Percentiles rank a stretch among this genome's conserved stretches.
Conservation (phyloP, 495 filamentous ascomycete species). For the Barbatosphaeria neglecta region DNA sequence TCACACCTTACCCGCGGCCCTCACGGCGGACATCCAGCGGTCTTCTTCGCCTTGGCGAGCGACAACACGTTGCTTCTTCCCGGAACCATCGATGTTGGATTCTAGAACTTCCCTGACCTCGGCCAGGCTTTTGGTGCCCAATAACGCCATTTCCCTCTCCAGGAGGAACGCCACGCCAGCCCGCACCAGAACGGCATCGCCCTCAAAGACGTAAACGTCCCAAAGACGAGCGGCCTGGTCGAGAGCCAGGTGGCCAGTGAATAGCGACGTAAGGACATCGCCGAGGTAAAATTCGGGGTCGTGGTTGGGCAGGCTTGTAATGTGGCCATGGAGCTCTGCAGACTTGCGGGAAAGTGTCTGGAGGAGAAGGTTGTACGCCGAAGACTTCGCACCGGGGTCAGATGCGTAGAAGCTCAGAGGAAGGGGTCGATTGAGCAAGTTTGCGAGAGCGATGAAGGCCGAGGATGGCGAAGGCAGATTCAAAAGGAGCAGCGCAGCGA, state of each 20-base stretch:
- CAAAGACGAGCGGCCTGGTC: conserved; percentile 72
- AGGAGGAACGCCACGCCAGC: conserved; percentile 63
- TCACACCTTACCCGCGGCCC: conserved; percentile 18
- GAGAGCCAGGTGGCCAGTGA: conserved; percentile 44
- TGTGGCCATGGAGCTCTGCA: conserved; percentile 55
- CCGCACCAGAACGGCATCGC: conserved; percentile 69
- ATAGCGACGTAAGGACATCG: conserved; percentile 39
- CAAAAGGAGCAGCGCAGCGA: conserved; percentile 77
- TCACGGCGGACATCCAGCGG: conserved; percentile 21
- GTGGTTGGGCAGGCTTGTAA: conserved; percentile 34
- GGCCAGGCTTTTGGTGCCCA: conserved; percentile 16
- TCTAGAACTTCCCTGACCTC: conserved; percentile 15
- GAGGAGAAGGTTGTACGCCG: conserved; percentile 60
- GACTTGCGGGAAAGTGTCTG: conserved; percentile 63
- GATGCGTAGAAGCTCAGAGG: conserved; percentile 77
- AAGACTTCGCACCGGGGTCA: conserved; percentile 59
- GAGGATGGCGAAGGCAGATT: conserved; percentile 60
- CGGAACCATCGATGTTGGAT: neutral
- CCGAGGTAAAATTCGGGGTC: conserved; percentile 40
- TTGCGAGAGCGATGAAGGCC: conserved; percentile 76
- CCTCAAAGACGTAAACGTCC: conserved; percentile 94
- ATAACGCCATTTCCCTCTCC: conserved; percentile 27
- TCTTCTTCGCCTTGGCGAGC: conserved; percentile 22
- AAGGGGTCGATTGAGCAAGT: conserved; percentile 77
- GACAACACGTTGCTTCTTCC: conserved; percentile 8